A percentile compares a stretch with the other conserved stretches of the same genome.
Conservation (phyloP, 2,329 filamentous ascomycete genomes). For the Chaetomiaceae sp. region DNA sequence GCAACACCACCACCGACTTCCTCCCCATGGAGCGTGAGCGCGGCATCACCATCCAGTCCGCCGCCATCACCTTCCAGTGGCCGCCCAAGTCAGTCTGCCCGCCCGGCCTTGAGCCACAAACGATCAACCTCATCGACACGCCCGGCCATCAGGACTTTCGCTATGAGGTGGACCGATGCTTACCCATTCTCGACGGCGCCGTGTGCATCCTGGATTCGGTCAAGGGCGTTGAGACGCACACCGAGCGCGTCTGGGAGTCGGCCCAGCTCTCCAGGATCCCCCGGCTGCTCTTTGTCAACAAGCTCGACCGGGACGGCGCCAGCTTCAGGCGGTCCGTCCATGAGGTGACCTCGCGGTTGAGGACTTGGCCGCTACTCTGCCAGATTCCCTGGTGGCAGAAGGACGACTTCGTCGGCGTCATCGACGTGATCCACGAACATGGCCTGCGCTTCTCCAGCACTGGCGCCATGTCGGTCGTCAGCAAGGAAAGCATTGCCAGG, state of each 20-base stretch:
- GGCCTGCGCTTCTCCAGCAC: slow-evolving; percentile 65
- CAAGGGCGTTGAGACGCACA: slow-evolving; percentile 78
- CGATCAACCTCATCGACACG: slow-evolving; percentile 89
- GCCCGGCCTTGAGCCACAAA: slow-evolving; percentile 48
- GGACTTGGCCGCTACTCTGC: slow-evolving; percentile 82
- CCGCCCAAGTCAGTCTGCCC: slow-evolving; percentile 45
- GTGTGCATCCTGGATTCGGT: slow-evolving; percentile 33
- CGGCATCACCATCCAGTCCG: slow-evolving; percentile 96
- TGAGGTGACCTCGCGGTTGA: slow-evolving; percentile 73
- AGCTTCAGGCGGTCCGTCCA: slow-evolving; percentile 78
- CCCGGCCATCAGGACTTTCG: slow-evolving; percentile 96
- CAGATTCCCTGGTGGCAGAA: slow-evolving; percentile 93
- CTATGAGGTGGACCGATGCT: slow-evolving; percentile 87
- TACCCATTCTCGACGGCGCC: slow-evolving; percentile 39
- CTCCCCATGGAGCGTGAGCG: slow-evolving; percentile 84
- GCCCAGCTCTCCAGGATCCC: slow-evolving; percentile 82
- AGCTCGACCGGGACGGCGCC: slow-evolving; percentile 76
- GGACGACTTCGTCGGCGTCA: slow-evolving; percentile 73
- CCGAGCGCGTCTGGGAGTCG: slow-evolving; percentile 91
- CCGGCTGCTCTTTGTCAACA: slow-evolving; percentile 75
- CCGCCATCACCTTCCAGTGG: slow-evolving; percentile 93
- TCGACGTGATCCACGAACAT: slow-evolving; percentile 71
- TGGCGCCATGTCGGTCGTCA: slow-evolving; percentile 28
- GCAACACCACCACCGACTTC: slow-evolving; percentile 95
- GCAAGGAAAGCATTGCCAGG: slow-evolving; percentile 36